Evolutionary conservation across 1,139 yeast species (phyloP).

Genomic region (Wickerhamomyces sp.): DNA sequence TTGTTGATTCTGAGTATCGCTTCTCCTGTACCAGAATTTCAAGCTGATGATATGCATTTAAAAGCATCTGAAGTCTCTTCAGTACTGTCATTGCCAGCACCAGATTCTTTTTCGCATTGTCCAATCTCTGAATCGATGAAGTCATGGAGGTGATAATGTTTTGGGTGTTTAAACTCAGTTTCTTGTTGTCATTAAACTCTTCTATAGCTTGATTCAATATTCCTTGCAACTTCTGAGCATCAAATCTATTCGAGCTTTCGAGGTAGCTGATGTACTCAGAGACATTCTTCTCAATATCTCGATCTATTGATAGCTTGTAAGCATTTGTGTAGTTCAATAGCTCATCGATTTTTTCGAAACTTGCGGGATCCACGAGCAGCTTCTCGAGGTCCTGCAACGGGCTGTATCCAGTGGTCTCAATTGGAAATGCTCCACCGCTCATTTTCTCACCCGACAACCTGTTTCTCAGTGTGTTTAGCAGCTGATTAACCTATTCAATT

Average conservation of each 20-base stretch:
- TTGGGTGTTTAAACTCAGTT: constrained; percentile 55
- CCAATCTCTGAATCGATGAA: constrained; percentile 69
- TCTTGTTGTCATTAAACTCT: constrained; percentile 41
- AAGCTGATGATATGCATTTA: constrained; percentile 71
- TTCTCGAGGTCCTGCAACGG: constrained; percentile 36
- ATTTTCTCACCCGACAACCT: background rate
- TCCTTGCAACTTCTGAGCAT: constrained; percentile 17
- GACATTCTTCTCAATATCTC: constrained; percentile 34
- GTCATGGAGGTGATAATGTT: constrained; percentile 66
- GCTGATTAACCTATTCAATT: too few relatives aligned
- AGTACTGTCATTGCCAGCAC: constrained; percentile 81
- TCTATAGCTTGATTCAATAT: constrained; percentile 29
- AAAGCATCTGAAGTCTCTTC: constrained; percentile 81
- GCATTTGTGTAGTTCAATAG: constrained; percentile 36
- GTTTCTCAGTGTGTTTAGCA: too few relatives aligned
- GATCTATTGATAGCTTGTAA: constrained; percentile 45
- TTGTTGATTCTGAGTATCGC: constrained; percentile 63
- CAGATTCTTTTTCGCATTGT: constrained; percentile 76
- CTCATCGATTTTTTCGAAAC: constrained; percentile 44
- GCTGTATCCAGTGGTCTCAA: constrained; percentile 29
- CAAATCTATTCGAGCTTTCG: constrained; percentile 17
- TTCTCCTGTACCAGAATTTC: constrained; percentile 41
- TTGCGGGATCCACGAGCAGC: constrained; percentile 35
- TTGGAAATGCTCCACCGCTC: background rate
- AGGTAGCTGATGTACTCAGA: constrained; percentile 28